Base-by-base conservation (phyloP, 208 protist species). In the Leishmania amazonensis region DNA sequence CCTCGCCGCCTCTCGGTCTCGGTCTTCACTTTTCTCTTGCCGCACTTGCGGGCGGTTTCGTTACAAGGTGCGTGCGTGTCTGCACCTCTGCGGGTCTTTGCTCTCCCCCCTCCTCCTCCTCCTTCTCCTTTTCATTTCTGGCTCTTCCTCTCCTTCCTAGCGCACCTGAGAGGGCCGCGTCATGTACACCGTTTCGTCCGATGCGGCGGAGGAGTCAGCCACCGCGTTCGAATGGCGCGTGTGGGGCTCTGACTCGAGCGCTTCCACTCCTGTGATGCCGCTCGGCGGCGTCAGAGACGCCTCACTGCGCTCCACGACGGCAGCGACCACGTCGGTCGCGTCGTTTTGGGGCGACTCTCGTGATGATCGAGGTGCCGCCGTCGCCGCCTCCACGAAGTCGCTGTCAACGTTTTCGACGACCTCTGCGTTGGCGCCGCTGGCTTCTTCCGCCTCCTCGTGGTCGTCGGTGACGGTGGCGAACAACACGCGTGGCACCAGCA, bases 151-250 rank as follows among this genome's bases (percentile, higher is more conserved):
- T 58, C n/a, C 58, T 58, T 45, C 47, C 31, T 51, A 47, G 31
- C 28, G 1, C 11, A 7, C 5, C 0, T 8, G 49, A 19, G 5
- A 35, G 35, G 7, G 17, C 47, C 4, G 24, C 28, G 31, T 35
- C 51, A 77, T 77, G 74, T 77, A 65, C 54, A 58, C 74, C 9
- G 2, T 7, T 13, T 62, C 74, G 7, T 49, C 47, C 11, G 74
- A 65, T 13, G 35, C 51, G 17, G 35, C 11, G 2, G 74, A 42
- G 35, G 74, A 77, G 35, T 47, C 74, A 8, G 5, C 53, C 38
- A 35, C 51, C 51, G 31, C 53, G 53, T 77, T 47, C 54, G 74
- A 77, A 54, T 64, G 53, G 47, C 74, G 74, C 19, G 74, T 77
- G 54, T 77, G 74, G 74, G 53, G 74, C 74, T 65, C 51, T 28